Percentiles rank a stretch among this genome's conserved stretches.
phyloP scores from a whole-genome alignment of 306 rosid species.

The Casuarina glauca region DNA sequence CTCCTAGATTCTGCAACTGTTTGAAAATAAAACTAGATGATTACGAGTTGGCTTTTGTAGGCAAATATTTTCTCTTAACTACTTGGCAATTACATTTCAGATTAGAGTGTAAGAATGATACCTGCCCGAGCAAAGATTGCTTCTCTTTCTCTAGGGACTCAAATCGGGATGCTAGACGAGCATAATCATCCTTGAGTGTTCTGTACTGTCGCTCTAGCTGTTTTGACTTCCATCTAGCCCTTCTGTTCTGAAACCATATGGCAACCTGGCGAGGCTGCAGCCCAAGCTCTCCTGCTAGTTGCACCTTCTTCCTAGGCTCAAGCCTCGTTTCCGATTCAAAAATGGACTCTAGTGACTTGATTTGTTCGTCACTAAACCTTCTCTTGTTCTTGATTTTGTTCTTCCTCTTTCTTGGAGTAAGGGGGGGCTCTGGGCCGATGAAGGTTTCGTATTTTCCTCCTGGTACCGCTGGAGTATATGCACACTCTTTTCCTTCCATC shows the following conservation, averaged over 20 bases:
- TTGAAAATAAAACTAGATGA: slow-evolving; percentile 21
- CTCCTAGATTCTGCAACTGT: slow-evolving; percentile 64
- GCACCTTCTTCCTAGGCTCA: slow-evolving; percentile 76
- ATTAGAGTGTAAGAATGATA: slow-evolving; percentile 14
- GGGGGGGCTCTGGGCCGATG: slow-evolving; percentile 27
- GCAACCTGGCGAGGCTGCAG: slow-evolving; percentile 93
- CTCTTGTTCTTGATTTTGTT: slow-evolving; percentile 57
- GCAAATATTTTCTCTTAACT: slow-evolving; percentile 7
- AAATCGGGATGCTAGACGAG: slow-evolving; percentile 51
- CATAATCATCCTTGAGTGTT: slow-evolving; percentile 65
- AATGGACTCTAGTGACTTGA: slow-evolving; percentile 62
- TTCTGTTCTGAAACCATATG: slow-evolving; percentile 92
- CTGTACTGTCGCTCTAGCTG: slow-evolving; percentile 69
- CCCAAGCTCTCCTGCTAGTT: slow-evolving; percentile 80
- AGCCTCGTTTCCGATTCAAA: slow-evolving; percentile 83
- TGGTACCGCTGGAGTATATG: slow-evolving; percentile 39
- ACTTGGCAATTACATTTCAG: not conserved
- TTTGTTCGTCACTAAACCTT: slow-evolving; percentile 83
- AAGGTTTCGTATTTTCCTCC: slow-evolving; percentile 34
- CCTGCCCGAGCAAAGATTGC: slow-evolving; percentile 71
- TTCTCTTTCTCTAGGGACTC: slow-evolving; percentile 74
- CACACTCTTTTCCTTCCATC: slow-evolving; percentile 59
- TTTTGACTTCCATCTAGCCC: slow-evolving; percentile 97
- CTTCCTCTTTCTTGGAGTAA: slow-evolving; percentile 47
- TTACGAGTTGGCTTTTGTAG: not conserved